Evolutionary conservation across 345 rosid genomes (phyloP), one percentile per base, ranked within the genome.

Genomic region (Arabis alpina): DNA sequence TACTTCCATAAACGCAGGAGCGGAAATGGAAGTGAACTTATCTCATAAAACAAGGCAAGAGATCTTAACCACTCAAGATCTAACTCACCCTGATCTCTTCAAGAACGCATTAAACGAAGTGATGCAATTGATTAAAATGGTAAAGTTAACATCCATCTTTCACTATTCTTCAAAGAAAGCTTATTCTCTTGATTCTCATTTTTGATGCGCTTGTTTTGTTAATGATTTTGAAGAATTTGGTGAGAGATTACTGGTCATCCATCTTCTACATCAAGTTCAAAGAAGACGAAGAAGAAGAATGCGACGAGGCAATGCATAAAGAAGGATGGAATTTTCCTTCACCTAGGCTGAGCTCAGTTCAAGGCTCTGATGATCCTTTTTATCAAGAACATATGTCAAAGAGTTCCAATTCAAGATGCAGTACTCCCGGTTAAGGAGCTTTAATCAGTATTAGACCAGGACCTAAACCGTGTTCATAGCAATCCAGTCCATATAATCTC

Each of bases 11-110:
- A 53, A 55, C 12, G 14, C 79, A 93, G 98, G 97, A 81, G 87
- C 89, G 28, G 67, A 80, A 64, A 90, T 88, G 96, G 97, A 93
- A 82, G 83, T 88, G 75, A 93, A 93, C 78, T 77, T 93, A 82
- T 93, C 97, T 69, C 82, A 88, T 64, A 80, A 82, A 75, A 77
- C 83, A 15, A 72, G 91, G 14, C 89, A 88, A 82, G 89, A 87
- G 80, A 87, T 93, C 63, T 53, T 90, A 64, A 80, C 79, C 12
- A 88, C 97, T 13, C 54, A 80, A 12, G 74, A 90, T 78, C 77
- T 93, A 43, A 81, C 93, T 28, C 84, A 85, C 54, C 68, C 82
- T 27, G 73, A 85, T 65, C 90, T 93, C 68, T 93, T 93, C 77
- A 80, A 74, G 43, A 80, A 83, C 30, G 90, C 93, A 6, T 67